phyloP scores from a whole-genome alignment of 768 basidiomycete genomes.

The Mycena olivaceomarginata region DNA sequence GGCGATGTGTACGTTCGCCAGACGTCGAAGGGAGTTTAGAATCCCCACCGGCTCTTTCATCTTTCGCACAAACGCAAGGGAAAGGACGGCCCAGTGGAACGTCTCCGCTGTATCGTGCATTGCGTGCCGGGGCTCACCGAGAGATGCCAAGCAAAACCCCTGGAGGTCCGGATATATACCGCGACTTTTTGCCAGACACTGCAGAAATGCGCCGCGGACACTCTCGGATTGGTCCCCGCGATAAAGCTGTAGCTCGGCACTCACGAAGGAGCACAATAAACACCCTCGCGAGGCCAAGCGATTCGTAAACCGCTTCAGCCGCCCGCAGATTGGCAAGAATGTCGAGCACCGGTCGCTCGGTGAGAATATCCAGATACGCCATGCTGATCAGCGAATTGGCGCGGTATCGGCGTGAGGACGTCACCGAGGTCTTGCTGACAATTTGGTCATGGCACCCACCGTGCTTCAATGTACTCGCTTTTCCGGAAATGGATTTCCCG shows the following conservation, averaged over 20 bases:
- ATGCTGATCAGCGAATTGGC: slow-evolving; percentile 4
- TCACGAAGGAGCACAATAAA: neutral
- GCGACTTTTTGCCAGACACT: neutral
- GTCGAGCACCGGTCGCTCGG: neutral
- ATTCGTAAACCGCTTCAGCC: neutral
- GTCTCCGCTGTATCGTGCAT: neutral
- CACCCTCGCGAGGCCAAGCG: neutral
- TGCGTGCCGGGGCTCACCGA: neutral
- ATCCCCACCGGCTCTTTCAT: neutral
- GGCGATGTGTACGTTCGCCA: neutral
- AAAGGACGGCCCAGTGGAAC: neutral
- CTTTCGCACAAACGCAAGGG: slow-evolving; percentile 1
- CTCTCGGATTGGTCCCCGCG: neutral
- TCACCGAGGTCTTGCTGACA: neutral
- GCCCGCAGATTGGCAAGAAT: neutral
- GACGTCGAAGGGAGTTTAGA: slow-evolving; percentile 10
- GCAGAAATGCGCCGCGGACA: neutral
- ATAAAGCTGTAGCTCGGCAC: neutral
- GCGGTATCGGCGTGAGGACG: neutral
- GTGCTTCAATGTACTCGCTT: neutral
- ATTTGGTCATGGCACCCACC: neutral
- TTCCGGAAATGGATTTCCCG: neutral
- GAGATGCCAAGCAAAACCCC: neutral
- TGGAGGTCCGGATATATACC: neutral
- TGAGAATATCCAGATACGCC: slow-evolving; percentile 3